Conservation (phyloP, 1,284 basidiomycete genomes). For the Sporisorium scitamineum region DNA sequence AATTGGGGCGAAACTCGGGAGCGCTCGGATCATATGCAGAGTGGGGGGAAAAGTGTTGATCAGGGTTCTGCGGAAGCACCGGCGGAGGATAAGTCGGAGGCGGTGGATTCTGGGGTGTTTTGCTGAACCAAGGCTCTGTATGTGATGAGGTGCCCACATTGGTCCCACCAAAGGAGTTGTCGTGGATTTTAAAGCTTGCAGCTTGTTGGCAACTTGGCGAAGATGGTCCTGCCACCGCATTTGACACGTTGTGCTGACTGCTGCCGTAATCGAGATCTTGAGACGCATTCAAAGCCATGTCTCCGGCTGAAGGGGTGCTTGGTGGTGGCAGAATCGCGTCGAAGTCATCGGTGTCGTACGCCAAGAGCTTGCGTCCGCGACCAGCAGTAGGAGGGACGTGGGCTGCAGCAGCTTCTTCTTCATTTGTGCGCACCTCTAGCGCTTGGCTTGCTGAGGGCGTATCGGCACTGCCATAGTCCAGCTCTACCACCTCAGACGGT, state of each 20-base stretch:
- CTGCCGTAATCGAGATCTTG: not conserved
- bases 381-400: not conserved
- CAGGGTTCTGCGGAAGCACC: constrained; percentile 8
- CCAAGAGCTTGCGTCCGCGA: constrained; percentile 19
- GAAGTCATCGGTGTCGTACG: constrained; percentile 28
- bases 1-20: constrained; percentile 25
- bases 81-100: constrained; percentile 28
- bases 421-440: constrained; percentile 9
- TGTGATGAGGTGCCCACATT: not conserved
- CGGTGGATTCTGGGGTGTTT: constrained; percentile 2
- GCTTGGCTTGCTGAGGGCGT: not conserved
- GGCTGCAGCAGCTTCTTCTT: constrained; percentile 4
- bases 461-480: constrained; percentile 45
- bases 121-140: constrained; percentile 8
- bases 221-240: constrained; percentile 15
- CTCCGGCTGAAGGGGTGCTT: not conserved
- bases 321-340: not conserved
- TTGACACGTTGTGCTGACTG: not conserved
- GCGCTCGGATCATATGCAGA: constrained; percentile 29
- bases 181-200: not conserved
- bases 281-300: constrained; percentile 1
- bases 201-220: not conserved
- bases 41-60: not conserved
- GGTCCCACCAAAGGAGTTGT: not conserved
- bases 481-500: constrained; percentile 29